Evolutionary conservation across 352 stramenopile genomes (phyloP).

Genomic region (Pythium sp.): DNA sequence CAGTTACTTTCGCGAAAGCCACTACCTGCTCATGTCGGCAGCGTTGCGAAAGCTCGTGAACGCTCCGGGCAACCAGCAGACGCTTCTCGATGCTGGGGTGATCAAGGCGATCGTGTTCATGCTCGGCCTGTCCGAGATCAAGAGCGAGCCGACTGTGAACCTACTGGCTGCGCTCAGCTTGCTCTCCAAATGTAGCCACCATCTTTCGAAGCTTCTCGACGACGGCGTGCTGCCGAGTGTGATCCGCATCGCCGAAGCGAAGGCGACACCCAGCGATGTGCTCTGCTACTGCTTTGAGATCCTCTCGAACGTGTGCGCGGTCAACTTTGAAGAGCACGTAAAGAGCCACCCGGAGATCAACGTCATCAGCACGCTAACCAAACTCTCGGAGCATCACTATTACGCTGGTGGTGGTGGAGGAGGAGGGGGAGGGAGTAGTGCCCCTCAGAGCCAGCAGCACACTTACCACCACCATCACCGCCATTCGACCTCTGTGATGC

Average conservation of each 20-base stretch:
- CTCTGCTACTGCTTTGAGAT: constrained; percentile 67
- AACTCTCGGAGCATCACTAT: constrained; percentile 54
- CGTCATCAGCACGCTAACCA: constrained; percentile 66
- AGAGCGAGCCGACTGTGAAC: constrained; percentile 37
- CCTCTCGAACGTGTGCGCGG: constrained; percentile 62
- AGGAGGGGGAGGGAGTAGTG: not conserved
- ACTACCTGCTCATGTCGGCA: constrained; percentile 43
- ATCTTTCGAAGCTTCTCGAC: constrained; percentile 41
- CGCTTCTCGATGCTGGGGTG: constrained; percentile 42
- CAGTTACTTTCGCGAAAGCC: constrained; percentile 28
- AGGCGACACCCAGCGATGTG: constrained; percentile 24
- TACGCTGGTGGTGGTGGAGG: constrained; percentile 4
- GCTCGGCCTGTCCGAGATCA: constrained; percentile 27
- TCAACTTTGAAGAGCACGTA: constrained; percentile 51
- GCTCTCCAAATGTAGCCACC: constrained; percentile 43
- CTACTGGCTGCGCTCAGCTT: constrained; percentile 45
- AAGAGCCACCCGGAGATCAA: constrained; percentile 50
- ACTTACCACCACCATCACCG: not conserved
- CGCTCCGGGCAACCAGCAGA: constrained; percentile 57
- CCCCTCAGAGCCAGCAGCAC: not conserved
- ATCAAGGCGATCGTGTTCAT: constrained; percentile 48
- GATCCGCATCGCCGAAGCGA: constrained; percentile 44
- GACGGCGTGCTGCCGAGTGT: constrained; percentile 56
- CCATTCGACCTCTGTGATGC: not conserved
- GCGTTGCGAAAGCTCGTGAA: constrained; percentile 62